Base-by-base conservation (phyloP, 768 basidiomycete genomes). In the Nevesoporus exiguus region DNA sequence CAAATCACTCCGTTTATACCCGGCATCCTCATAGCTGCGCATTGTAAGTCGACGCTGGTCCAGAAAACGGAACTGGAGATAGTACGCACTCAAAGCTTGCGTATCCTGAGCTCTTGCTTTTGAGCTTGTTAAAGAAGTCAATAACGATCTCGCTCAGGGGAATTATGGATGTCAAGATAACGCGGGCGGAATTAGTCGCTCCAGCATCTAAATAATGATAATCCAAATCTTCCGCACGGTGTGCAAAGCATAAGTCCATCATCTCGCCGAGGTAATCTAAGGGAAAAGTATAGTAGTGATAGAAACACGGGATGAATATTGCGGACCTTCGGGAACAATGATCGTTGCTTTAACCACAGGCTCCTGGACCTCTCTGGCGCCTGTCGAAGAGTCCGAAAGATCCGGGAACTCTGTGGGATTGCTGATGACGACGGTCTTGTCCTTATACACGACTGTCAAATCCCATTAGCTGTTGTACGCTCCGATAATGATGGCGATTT, bases 321-420 rank as follows among this genome's bases (percentile, higher is more conserved):
- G 15, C 74, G 54, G 56, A 92, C 91, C 90, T 78, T 96, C 87
- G 3, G 97, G 97, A 21, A 93, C 88, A 58, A 98, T 91, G 64
- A 99, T 95, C 1, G 89, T 89, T 10, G 95, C 93, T 58, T 87
- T 89, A 40, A 98, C 93, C 50, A 94, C 81, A 0, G 97, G 97
- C 69, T 98, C 97, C 62, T 92, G 89, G 14, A 98, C 78, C 60
- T 88, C 83, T 59, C 78, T 80, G 21, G 95, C 84, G 55, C 79
- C 81, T 31, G 76, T 67, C 19, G 78, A 69, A 27, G 71, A 63
- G 56, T 95, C 89, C 17, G 78, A 73, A 15, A 80, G 77, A 49
- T 98, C 95, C 1, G 97, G 97, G 66, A 99, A 99, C 59, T 97
- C 90, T 1, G 90, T 91, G 17, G 97, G 96, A 69, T 97, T 98